These are phyloP conservation scores for Beauveria bassiana DNA, from an alignment of 2,329 filamentous ascomycete species.

Conservation along the genomic window DNA sequence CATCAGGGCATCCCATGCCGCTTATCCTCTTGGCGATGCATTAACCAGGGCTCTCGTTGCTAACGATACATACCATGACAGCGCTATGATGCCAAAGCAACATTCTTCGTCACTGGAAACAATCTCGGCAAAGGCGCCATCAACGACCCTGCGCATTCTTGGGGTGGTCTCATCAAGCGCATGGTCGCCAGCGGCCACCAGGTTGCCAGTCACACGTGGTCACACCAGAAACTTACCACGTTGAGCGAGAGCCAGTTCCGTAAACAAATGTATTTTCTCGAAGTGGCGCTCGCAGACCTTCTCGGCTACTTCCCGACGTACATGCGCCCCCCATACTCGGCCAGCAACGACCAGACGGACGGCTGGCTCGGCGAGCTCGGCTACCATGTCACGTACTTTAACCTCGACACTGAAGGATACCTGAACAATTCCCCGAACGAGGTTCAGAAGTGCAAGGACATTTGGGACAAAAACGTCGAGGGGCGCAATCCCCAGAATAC, in stretches of 20 bases:
- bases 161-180: slow-evolving; percentile 30
- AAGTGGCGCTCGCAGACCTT: slow-evolving; percentile 34
- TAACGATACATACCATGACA: slow-evolving; percentile 3
- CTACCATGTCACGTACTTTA: slow-evolving; percentile 54
- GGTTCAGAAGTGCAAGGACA: slow-evolving; percentile 38
- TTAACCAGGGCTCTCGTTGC: no score
- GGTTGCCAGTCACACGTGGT: slow-evolving; percentile 47
- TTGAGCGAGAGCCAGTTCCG: slow-evolving; percentile 26
- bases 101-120: slow-evolving; percentile 29
- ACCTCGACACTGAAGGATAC: slow-evolving; percentile 55
- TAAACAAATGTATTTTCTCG: slow-evolving; percentile 35
- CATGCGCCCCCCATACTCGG: slow-evolving; percentile 40
- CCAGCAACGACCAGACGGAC: slow-evolving; percentile 32
- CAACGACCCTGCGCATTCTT: slow-evolving; percentile 29
- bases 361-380: slow-evolving; percentile 34
- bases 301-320: slow-evolving; percentile 34
- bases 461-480: slow-evolving; percentile 31
- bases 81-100: slow-evolving; percentile 29
- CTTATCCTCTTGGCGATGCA: no score
- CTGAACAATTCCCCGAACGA: slow-evolving; percentile 40
- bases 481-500: slow-evolving; percentile 16
- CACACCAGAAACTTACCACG: slow-evolving; percentile 34
- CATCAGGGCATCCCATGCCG: neutral
- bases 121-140: slow-evolving; percentile 35
- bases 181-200: slow-evolving; percentile 51